Evolutionary conservation across 345 rosid genomes (phyloP).

Genomic region (Jatropha curcas): DNA sequence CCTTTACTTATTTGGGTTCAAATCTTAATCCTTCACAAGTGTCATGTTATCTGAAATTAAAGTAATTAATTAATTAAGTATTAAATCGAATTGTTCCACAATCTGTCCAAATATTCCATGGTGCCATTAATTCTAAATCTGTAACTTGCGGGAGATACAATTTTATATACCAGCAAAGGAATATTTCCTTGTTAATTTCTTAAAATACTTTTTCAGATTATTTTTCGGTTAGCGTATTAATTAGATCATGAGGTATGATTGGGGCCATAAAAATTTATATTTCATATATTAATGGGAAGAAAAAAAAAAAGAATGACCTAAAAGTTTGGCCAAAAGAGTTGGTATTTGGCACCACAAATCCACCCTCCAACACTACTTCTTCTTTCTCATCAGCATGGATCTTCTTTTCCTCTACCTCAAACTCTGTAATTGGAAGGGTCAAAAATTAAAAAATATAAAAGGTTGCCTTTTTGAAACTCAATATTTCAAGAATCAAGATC

Average conservation of each 20-base stretch:
- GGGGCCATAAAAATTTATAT: no score
- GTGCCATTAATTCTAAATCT: not conserved
- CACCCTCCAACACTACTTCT: slow-evolving; percentile 48
- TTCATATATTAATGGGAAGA: not conserved
- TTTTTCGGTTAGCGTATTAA: not conserved
- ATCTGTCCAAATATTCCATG: no score
- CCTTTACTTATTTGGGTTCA: no score
- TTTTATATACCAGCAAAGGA: not conserved
- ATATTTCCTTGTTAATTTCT: not conserved
- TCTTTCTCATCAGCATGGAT: slow-evolving; percentile 38
- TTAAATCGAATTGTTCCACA: no score
- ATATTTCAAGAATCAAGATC: not conserved
- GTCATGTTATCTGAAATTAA: no score
- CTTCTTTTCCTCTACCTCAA: slow-evolving; percentile 42
- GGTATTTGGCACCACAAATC: slow-evolving; percentile 57
- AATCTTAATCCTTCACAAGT: no score
- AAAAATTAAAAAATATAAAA: not conserved
- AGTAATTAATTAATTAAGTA: no score
- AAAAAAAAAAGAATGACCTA: slow-evolving; percentile 40
- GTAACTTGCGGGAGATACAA: not conserved
- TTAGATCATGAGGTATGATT: no score
- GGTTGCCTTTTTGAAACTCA: not conserved
- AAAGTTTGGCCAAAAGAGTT: slow-evolving; percentile 88
- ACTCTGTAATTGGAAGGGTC: slow-evolving; percentile 19
- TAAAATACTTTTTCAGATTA: no score